Conservation (phyloP, 805 yeast genomes). For the Starmerella sp. region DNA sequence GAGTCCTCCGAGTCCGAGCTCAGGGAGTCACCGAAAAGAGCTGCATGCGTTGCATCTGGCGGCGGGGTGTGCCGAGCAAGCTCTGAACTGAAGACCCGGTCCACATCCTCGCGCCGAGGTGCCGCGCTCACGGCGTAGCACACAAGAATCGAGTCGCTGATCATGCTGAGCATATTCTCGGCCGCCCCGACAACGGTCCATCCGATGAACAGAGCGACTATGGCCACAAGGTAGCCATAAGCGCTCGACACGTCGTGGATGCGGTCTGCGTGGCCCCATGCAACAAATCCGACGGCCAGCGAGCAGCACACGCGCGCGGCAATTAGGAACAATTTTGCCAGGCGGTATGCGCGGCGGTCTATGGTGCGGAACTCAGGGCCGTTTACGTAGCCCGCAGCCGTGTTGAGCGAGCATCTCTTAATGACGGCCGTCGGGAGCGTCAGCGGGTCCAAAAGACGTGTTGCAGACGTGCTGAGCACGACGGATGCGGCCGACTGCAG, state of each 20-base stretch:
- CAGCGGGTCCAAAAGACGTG: conserved; percentile 28
- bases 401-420: conserved; percentile 26
- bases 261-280: conserved; percentile 34
- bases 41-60: background rate
- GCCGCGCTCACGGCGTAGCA: conserved; percentile 29
- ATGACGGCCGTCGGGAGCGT: conserved; percentile 32
- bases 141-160: conserved; percentile 30
- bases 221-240: conserved; percentile 33
- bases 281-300: conserved; percentile 29
- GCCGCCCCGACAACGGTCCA: conserved; percentile 36
- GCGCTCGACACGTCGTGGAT: conserved; percentile 28
- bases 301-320: conserved; percentile 32
- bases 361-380: conserved; percentile 13
- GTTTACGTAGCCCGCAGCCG: conserved; percentile 26
- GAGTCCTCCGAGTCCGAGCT: background rate
- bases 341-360: conserved; percentile 29
- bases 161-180: conserved; percentile 33
- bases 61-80: background rate
- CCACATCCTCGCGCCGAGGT: conserved; percentile 26
- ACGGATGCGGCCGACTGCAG: conserved; percentile 23
- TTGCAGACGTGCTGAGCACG: conserved; percentile 25
- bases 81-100: conserved; percentile 22
- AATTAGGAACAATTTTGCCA: conserved; percentile 31
- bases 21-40: background rate
- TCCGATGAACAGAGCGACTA: conserved; percentile 32